Evolutionary conservation across 352 stramenopile genomes (phyloP).

Genomic region (Pythium plurisporium): DNA sequence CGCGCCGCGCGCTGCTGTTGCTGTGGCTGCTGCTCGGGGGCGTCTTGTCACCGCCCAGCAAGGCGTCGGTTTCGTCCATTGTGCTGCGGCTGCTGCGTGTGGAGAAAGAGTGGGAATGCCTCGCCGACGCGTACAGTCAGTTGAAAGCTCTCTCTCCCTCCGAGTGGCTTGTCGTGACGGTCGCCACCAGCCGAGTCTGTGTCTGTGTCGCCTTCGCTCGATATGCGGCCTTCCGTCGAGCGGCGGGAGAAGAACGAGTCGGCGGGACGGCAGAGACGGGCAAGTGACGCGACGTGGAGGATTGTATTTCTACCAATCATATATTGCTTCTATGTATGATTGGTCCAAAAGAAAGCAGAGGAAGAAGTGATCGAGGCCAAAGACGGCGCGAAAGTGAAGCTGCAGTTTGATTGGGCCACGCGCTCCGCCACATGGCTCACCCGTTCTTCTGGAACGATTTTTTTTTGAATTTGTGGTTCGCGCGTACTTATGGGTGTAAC

Average conservation of each 20-base stretch:
- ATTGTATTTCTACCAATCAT: slow-evolving; percentile 8
- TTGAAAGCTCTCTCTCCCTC: background rate
- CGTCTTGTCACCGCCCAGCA: slow-evolving; percentile 30
- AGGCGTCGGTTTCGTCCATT: background rate
- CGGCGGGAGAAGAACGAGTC: slow-evolving; percentile 4
- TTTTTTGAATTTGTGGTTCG: background rate
- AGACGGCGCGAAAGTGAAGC: slow-evolving; percentile 11
- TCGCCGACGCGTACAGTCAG: background rate
- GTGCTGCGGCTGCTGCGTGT: background rate
- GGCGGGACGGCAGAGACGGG: background rate
- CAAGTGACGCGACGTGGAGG: background rate
- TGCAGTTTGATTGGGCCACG: background rate
- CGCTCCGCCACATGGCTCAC: slow-evolving; percentile 1
- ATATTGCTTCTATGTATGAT: background rate
- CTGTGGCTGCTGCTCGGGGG: slow-evolving; percentile 1
- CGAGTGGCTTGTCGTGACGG: background rate
- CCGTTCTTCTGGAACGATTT: background rate
- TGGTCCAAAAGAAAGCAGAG: background rate
- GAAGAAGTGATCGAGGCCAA: background rate
- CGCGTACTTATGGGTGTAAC: background rate
- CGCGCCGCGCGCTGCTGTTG: slow-evolving; percentile 7
- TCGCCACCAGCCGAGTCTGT: slow-evolving; percentile 4
- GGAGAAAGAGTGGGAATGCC: background rate
- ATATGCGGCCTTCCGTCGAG: background rate
- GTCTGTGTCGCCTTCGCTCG: slow-evolving; percentile 15